Percentiles rank a stretch among this genome's conserved stretches.
Conservation (phyloP, 305 asterid genomes). For the Salvia sclarea region DNA sequence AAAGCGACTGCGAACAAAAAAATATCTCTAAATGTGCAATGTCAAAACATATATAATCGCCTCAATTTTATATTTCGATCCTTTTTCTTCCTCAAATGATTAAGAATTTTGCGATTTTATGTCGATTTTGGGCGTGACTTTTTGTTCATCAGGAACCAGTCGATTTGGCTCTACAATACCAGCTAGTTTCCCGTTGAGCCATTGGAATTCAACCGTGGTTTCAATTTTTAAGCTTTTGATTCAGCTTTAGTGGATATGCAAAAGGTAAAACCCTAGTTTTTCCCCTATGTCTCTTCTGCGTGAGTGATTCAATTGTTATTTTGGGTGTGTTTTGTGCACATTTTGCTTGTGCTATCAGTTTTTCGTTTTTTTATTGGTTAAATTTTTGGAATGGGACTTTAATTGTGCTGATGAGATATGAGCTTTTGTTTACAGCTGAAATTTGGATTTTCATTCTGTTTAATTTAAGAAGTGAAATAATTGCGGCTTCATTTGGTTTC, state of each 20-base stretch:
- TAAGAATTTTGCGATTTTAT: constrained; percentile 8
- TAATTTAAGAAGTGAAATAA: constrained; percentile 13
- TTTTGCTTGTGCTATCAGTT: neutral
- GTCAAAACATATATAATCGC: neutral
- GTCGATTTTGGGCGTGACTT: constrained; percentile 13
- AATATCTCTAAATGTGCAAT: neutral
- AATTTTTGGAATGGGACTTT: constrained; percentile 19
- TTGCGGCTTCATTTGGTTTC: neutral
- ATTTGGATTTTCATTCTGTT: neutral
- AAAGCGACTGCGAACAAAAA: constrained; percentile 24
- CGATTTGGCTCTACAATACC: constrained; percentile 32
- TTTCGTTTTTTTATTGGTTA: neutral
- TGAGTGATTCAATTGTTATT: neutral
- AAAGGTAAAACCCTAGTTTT: constrained; percentile 47
- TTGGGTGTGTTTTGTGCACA: neutral
- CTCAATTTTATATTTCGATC: constrained; percentile 21
- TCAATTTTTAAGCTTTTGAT: constrained; percentile 8
- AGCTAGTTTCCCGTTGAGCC: constrained; percentile 25
- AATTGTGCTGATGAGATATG: constrained; percentile 8
- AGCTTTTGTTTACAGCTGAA: constrained; percentile 22
- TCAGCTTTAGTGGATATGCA: constrained; percentile 38
- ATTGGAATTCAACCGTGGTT: constrained; percentile 25
- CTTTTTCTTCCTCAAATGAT: constrained; percentile 22
- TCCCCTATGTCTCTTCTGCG: neutral
- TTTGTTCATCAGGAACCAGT: constrained; percentile 22